Evolutionary conservation across 371 early-diverging fungal genomes (phyloP).

Genomic region (Chytridiales sp.): DNA sequence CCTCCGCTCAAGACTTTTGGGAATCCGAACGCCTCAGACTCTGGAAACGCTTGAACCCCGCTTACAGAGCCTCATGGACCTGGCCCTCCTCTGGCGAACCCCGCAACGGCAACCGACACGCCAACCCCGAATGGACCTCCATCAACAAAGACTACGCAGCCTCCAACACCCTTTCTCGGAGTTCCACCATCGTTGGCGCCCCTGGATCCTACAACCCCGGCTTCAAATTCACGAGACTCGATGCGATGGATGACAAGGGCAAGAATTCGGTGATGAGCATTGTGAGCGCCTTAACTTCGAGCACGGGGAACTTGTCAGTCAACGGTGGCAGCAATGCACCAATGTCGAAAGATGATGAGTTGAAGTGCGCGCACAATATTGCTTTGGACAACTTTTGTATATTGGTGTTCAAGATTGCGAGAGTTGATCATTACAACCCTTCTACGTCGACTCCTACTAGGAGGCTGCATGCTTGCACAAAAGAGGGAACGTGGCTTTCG

Average conservation of each 20-base stretch:
- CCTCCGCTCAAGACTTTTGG: constrained; percentile 65
- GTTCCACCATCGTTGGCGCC: constrained; percentile 22
- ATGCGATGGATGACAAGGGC: constrained; percentile 35
- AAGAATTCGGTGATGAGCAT: not conserved
- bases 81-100: constrained; percentile 70
- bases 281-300: not conserved
- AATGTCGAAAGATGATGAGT: constrained; percentile 20
- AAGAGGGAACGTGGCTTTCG: too few species aligned
- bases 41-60: constrained; percentile 53
- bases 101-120: not conserved
- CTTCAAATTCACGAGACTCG: constrained; percentile 59
- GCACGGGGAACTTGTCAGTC: not conserved
- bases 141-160: constrained; percentile 23
- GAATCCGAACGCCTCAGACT: constrained; percentile 59
- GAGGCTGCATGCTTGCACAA: too few species aligned
- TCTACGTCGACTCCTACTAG: too few species aligned
- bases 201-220: constrained; percentile 31
- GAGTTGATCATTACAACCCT: constrained; percentile 54
- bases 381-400: constrained; percentile 76
- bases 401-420: constrained; percentile 63
- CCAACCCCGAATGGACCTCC: constrained; percentile 18
- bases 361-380: constrained; percentile 53
- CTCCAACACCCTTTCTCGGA: constrained; percentile 37
- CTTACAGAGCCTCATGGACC: constrained; percentile 61
- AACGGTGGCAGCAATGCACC: not conserved